Conservation (phyloP, 2,329 filamentous ascomycete genomes). For the Lanzia echinophila region DNA sequence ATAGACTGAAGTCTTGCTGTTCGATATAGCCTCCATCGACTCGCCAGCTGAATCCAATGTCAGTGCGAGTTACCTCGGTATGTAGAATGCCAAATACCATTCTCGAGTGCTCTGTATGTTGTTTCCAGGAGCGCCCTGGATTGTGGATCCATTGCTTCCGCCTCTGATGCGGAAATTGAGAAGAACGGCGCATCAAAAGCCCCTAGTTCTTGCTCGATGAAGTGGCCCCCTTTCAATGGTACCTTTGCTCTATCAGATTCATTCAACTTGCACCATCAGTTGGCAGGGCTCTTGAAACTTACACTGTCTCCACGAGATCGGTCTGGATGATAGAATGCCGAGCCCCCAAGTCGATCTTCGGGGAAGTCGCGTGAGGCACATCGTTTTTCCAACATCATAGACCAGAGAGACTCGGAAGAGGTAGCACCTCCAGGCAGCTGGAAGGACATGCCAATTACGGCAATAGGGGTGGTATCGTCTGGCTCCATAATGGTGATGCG, state of each 20-base stretch:
- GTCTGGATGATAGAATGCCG: background rate
- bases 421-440: conserved; percentile 30
- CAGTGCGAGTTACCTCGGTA: background rate
- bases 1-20: background rate
- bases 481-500: background rate
- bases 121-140: conserved; percentile 43
- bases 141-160: conserved; percentile 37
- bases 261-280: background rate
- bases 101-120: conserved; percentile 26
- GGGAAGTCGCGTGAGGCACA: background rate
- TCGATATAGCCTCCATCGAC: background rate
- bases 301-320: background rate
- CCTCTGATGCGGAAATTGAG: conserved; percentile 9
- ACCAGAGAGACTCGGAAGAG: conserved; percentile 31
- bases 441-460: conserved; percentile 30
- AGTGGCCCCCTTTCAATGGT: background rate
- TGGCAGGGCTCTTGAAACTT: background rate
- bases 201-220: conserved; percentile 6
- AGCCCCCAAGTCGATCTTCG: background rate
- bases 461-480: conserved; percentile 22
- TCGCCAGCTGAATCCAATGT: background rate
- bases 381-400: conserved; percentile 20
- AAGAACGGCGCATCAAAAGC: conserved; percentile 19
- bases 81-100: conserved; percentile 6
- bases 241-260: background rate